A percentile compares a stretch with the other conserved stretches of the same genome.
Conservation (phyloP, 2,329 filamentous ascomycete genomes). For the Coleophoma eucalyptorum region DNA sequence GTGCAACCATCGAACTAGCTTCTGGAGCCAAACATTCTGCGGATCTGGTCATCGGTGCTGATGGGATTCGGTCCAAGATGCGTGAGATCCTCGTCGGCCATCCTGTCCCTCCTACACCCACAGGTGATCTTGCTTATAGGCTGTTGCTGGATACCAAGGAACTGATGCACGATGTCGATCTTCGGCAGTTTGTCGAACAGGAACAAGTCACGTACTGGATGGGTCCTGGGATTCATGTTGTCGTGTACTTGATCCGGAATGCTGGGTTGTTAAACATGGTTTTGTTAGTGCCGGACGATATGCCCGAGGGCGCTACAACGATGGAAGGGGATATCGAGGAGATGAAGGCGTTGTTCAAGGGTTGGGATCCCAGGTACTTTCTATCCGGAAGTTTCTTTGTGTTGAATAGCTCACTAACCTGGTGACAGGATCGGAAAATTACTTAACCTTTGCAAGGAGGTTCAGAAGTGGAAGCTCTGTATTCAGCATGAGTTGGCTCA, state of each 20-base stretch:
- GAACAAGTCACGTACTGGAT: constrained; percentile 39
- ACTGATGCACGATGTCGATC: constrained; percentile 32
- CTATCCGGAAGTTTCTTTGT: background rate
- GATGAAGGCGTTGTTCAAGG: constrained; percentile 32
- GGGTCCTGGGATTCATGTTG: constrained; percentile 40
- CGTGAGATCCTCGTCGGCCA: constrained; percentile 33
- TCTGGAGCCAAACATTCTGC: constrained; percentile 21
- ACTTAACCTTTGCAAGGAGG: constrained; percentile 48
- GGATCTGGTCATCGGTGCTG: constrained; percentile 32
- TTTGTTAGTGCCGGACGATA: constrained; percentile 31
- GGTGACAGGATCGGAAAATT: constrained; percentile 42
- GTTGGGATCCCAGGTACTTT: constrained; percentile 31
- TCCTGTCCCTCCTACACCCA: constrained; percentile 39
- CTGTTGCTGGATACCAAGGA: constrained; percentile 36
- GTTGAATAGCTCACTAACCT: background rate
- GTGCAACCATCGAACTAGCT: constrained; percentile 16
- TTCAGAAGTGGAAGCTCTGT: constrained; percentile 56
- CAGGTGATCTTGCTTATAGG: constrained; percentile 37
- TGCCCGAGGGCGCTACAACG: constrained; percentile 27
- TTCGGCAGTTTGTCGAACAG: constrained; percentile 29
- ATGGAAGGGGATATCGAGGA: constrained; percentile 32
- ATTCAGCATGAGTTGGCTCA: constrained; percentile 47
- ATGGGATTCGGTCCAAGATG: constrained; percentile 33
- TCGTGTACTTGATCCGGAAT: constrained; percentile 32
- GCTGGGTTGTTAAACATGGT: constrained; percentile 38